phyloP scores from a whole-genome alignment of 805 yeast genomes.

The Candida succiphila region DNA sequence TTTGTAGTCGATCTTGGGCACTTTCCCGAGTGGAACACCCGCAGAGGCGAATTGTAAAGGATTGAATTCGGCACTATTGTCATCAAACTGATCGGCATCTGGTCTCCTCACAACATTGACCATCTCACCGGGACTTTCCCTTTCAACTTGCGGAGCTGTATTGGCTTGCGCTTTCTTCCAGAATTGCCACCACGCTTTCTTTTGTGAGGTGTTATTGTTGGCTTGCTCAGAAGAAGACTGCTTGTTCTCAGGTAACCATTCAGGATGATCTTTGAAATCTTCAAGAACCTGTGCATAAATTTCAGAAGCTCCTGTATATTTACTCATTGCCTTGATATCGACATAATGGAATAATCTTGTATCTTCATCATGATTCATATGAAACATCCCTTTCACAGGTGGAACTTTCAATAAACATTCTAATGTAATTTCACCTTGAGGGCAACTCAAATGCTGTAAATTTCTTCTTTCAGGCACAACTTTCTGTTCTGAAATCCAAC shows the following conservation, averaged over 20 bases:
- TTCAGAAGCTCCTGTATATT: constrained; percentile 55
- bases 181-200: constrained; percentile 17
- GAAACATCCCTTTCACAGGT: constrained; percentile 48
- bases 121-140: neutral
- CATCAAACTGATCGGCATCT: constrained; percentile 6
- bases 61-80: constrained; percentile 31
- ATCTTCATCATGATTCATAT: constrained; percentile 61
- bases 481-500: constrained; percentile 77
- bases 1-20: constrained; percentile 70
- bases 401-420: constrained; percentile 67
- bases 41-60: constrained; percentile 55
- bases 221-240: constrained; percentile 1
- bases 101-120: neutral
- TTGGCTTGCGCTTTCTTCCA: constrained; percentile 9
- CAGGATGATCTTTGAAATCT: constrained; percentile 58
- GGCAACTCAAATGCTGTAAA: constrained; percentile 62
- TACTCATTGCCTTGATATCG: constrained; percentile 76
- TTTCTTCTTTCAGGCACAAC: constrained; percentile 43
- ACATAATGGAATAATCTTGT: constrained; percentile 67
- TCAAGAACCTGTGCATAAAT: constrained; percentile 67
- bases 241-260: constrained; percentile 18
- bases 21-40: constrained; percentile 86
- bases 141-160: neutral
- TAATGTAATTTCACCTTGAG: constrained; percentile 61
- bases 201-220: neutral